These are phyloP conservation scores for Imleria badia DNA, from an alignment of 768 basidiomycete genomes.

Conservation along the genomic window DNA sequence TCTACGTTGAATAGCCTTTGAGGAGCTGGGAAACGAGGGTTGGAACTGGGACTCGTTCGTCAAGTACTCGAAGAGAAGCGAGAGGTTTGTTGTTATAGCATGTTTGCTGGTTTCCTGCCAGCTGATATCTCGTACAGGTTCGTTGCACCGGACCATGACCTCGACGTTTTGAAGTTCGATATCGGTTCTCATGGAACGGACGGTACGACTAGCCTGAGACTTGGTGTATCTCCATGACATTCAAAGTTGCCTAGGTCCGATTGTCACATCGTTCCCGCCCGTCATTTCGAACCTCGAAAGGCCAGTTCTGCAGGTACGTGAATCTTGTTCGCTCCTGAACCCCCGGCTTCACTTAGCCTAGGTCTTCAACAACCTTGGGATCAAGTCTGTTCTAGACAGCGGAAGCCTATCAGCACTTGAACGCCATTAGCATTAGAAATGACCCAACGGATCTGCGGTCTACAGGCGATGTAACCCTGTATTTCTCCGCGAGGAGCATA, in stretches of 20 bases:
- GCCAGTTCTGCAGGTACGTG: not conserved
- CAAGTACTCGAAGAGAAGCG: conserved; percentile 6
- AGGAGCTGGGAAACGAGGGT: not conserved
- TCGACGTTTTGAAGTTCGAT: not conserved
- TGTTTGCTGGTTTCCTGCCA: not conserved
- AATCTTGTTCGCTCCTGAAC: not conserved
- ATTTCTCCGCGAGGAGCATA: not conserved
- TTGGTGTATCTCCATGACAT: not conserved
- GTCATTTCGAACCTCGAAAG: not conserved
- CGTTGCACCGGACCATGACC: conserved; percentile 2
- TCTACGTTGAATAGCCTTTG: not conserved
- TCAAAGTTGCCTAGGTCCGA: not conserved
- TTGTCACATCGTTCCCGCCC: conserved; percentile 1
- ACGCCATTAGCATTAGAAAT: not conserved
- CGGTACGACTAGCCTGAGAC: not conserved
- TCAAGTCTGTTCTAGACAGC: not conserved
- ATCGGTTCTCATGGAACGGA: not conserved
- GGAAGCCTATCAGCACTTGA: not conserved
- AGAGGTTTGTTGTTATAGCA: not conserved
- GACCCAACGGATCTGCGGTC: not conserved
- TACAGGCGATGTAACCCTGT: not conserved
- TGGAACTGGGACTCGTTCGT: conserved; percentile 5
- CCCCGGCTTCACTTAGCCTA: not conserved
- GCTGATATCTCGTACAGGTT: not conserved
- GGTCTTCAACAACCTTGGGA: not conserved